Evolutionary conservation across 169 alveolate genomes (phyloP).

Genomic region (Babesia bovis): DNA sequence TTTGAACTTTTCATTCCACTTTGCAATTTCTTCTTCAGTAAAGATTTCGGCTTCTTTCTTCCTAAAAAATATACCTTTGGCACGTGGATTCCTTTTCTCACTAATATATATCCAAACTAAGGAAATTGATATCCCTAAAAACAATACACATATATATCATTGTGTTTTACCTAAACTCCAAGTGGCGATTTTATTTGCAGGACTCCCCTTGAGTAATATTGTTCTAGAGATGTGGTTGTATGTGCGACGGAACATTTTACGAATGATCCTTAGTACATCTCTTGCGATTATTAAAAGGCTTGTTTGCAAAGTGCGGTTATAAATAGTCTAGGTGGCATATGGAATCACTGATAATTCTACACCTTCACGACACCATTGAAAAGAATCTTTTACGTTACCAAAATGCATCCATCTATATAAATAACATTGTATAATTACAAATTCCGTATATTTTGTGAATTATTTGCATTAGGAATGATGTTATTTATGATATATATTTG

Average conservation of each 20-base stretch:
- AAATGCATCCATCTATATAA: too few relatives aligned
- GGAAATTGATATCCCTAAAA: constrained; percentile 41
- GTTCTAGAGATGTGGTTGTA: constrained; percentile 51
- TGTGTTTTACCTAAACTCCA: constrained; percentile 60
- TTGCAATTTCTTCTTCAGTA: constrained; percentile 41
- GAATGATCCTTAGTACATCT: neutral
- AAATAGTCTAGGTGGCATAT: too few relatives aligned
- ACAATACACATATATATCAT: too few relatives aligned
- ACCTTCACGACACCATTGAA: too few relatives aligned
- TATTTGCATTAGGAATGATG: too few relatives aligned
- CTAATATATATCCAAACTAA: constrained; percentile 56
- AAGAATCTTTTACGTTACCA: too few relatives aligned
- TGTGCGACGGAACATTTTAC: constrained; percentile 43
- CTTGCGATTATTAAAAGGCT: too few relatives aligned
- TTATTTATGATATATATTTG: too few relatives aligned
- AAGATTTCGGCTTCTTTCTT: constrained; percentile 42
- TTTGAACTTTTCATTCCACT: constrained; percentile 47
- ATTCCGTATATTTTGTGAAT: too few relatives aligned
- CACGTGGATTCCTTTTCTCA: constrained; percentile 58
- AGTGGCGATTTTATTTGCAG: constrained; percentile 60
- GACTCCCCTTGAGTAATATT: constrained; percentile 62
- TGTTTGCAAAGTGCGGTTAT: too few relatives aligned
- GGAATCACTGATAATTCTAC: too few relatives aligned
- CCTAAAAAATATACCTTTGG: constrained; percentile 54
- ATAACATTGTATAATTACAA: too few relatives aligned